These are phyloP conservation scores for Colletotrichum horii DNA, from an alignment of 2,329 filamentous ascomycete genomes.

Conservation along the genomic window DNA sequence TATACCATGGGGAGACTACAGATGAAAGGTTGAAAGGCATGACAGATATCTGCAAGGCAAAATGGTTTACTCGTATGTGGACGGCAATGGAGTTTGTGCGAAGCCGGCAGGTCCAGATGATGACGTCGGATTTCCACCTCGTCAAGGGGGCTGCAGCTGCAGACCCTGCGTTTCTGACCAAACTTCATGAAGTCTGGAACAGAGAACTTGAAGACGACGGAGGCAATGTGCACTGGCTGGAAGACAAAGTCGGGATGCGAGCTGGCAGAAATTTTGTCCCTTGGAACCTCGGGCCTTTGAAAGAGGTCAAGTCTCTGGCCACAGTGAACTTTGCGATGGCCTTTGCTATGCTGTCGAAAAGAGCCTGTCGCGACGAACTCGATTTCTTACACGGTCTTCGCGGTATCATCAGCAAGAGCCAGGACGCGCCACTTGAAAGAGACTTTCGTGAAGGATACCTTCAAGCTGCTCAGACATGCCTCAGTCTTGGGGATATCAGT, in stretches of 20 bases:
- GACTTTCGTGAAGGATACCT: too few species aligned
- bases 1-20: background rate
- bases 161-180: background rate
- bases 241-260: background rate
- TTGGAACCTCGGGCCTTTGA: background rate
- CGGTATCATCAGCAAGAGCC: background rate
- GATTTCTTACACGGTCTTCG: background rate
- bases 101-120: background rate
- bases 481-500: too few species aligned
- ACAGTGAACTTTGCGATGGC: background rate
- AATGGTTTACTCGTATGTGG: background rate
- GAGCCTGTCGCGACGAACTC: background rate
- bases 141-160: background rate
- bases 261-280: background rate
- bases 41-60: background rate
- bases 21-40: background rate
- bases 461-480: too few species aligned
- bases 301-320: background rate
- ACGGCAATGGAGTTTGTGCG: constrained; percentile 1
- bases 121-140: background rate
- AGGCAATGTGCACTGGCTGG: background rate
- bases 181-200: background rate
- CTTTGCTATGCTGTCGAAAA: background rate
- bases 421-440: too few species aligned
- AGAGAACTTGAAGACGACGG: background rate